phyloP scores from a whole-genome alignment of 1,284 basidiomycete genomes.

The Ustilago loliicola region DNA sequence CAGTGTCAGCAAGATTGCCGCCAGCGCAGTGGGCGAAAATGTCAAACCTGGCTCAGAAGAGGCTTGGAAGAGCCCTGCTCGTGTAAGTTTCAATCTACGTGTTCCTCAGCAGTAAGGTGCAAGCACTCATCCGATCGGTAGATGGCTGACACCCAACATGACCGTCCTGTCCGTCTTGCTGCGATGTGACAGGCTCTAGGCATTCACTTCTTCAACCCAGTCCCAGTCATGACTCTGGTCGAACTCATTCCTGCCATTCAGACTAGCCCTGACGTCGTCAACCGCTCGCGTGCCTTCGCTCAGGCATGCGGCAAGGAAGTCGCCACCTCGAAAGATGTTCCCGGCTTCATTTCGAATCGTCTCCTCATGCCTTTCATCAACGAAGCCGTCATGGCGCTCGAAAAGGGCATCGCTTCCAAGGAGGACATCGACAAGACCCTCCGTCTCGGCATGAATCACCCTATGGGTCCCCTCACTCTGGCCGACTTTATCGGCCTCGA shows the following conservation, averaged over 20 bases:
- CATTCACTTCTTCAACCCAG: constrained; percentile 93
- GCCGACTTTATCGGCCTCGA: constrained; percentile 84
- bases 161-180: background rate
- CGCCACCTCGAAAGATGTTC: constrained; percentile 78
- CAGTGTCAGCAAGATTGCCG: constrained; percentile 92
- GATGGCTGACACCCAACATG: background rate
- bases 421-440: constrained; percentile 97
- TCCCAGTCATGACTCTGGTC: constrained; percentile 80
- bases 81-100: constrained; percentile 35
- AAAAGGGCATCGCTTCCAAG: constrained; percentile 89
- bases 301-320: constrained; percentile 83
- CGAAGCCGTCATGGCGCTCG: constrained; percentile 90
- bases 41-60: constrained; percentile 57
- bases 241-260: constrained; percentile 93
- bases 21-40: constrained; percentile 66
- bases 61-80: constrained; percentile 50
- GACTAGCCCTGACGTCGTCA: constrained; percentile 82
- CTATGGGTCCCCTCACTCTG: constrained; percentile 79
- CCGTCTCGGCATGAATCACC: constrained; percentile 92
- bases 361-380: constrained; percentile 93
- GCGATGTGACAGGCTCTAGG: constrained; percentile 71
- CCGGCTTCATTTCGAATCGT: constrained; percentile 76
- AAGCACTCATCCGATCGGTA: background rate
- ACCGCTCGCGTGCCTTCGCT: constrained; percentile 85
- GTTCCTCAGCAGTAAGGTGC: no score